These are phyloP conservation scores for Hyphopichia wangnamkhiaoensis DNA, from an alignment of 1,139 yeast species.

Conservation along the genomic window DNA sequence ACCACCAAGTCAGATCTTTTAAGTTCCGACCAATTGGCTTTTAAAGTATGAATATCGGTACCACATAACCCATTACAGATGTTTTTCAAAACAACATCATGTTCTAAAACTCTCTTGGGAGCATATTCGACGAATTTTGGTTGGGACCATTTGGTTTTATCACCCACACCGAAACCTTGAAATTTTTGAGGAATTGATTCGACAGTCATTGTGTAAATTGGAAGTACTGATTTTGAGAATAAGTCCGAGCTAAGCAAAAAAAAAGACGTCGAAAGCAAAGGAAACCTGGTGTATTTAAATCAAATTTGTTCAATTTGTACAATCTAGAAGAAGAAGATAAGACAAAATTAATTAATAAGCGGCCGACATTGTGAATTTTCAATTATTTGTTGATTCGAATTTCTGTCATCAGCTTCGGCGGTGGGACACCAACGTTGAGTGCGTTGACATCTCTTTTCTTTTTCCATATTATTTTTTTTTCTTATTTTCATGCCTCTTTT, in stretches of 20 bases:
- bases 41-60: constrained; percentile 51
- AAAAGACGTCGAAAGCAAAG: neutral
- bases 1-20: constrained; percentile 28
- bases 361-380: too few relatives aligned
- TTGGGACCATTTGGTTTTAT: constrained; percentile 41
- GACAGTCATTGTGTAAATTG: neutral
- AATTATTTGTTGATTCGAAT: too few relatives aligned
- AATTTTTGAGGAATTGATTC: constrained; percentile 29
- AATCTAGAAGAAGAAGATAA: too few relatives aligned
- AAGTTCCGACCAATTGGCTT: constrained; percentile 44
- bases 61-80: constrained; percentile 65
- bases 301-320: too few relatives aligned
- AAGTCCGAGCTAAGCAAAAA: neutral
- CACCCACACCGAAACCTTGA: constrained; percentile 46
- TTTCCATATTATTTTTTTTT: too few relatives aligned
- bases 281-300: too few relatives aligned
- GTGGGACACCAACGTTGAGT: too few relatives aligned
- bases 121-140: constrained; percentile 43
- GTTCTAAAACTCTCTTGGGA: constrained; percentile 36
- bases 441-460: too few relatives aligned
- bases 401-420: too few relatives aligned
- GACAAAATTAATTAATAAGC: too few relatives aligned
- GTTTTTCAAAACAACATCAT: constrained; percentile 48
- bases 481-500: too few relatives aligned
- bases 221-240: neutral